phyloP scores from a whole-genome alignment of 2,329 filamentous ascomycete genomes.

The Reticulascus tulasneorum region DNA sequence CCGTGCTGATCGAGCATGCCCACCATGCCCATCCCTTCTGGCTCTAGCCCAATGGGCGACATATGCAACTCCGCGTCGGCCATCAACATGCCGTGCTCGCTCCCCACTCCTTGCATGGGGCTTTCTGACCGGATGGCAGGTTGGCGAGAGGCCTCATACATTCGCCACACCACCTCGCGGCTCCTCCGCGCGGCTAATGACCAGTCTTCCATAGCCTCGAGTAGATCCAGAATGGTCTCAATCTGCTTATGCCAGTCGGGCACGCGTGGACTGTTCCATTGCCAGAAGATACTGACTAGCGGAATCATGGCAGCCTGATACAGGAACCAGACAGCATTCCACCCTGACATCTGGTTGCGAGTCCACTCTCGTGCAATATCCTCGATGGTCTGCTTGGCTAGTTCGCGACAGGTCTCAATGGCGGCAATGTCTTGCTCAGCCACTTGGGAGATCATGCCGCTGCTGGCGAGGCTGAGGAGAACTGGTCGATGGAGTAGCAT shows the following conservation, averaged over 20 bases:
- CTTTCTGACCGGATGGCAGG: conserved; percentile 27
- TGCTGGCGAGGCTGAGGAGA: conserved; percentile 60
- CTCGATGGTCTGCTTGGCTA: conserved; percentile 67
- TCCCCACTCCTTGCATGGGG: conserved; percentile 24
- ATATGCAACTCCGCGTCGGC: conserved; percentile 41
- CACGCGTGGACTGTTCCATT: conserved; percentile 47
- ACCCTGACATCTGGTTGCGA: conserved; percentile 71
- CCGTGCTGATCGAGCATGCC: conserved; percentile 50
- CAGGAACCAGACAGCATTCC: conserved; percentile 79
- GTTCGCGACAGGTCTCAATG: conserved; percentile 63
- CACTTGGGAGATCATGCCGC: conserved; percentile 42
- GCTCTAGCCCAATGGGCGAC: conserved; percentile 48
- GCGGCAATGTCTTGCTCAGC: conserved; percentile 62
- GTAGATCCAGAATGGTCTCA: conserved; percentile 54
- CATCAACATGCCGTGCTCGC: conserved; percentile 31
- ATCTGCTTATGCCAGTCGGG: conserved; percentile 54
- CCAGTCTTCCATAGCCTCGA: conserved; percentile 63
- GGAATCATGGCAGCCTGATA: conserved; percentile 80
- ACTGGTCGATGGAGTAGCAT: conserved; percentile 73
- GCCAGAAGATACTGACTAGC: conserved; percentile 69
- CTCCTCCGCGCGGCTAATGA: conserved; percentile 60
- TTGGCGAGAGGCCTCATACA: conserved; percentile 55
- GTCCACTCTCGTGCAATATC: conserved; percentile 69
- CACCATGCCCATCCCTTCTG: conserved; percentile 48
- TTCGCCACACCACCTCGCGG: conserved; percentile 58